Base-by-base conservation (phyloP, 164 flowering plant species). In the Amborella trichopoda region DNA sequence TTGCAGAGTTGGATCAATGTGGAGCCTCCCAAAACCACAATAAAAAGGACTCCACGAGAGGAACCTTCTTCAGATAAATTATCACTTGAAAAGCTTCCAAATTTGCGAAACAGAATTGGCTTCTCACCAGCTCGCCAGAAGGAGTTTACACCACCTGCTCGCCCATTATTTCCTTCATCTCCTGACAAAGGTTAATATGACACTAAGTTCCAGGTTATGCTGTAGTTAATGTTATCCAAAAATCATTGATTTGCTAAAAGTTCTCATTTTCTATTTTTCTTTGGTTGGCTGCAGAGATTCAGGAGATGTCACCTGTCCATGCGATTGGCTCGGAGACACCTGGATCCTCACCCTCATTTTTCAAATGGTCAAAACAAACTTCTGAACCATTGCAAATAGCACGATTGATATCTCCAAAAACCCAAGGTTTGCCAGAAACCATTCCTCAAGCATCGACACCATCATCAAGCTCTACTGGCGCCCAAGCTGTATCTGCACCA, bases 1-100 rank as follows among this genome's bases (percentile, higher is more conserved):
- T 39, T 63, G 62, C 77, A 91, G 99, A 78, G 69, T 41, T 76
- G 74, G 88, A 74, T 77, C 40, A 69, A 66, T 49, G 78, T 68
- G 68, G 90, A 82, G 56, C 88, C 99, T 62, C 68, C 82, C 49
- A 87, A 76, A 61, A 80, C 94, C 52, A 84, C 82, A 55, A 75
- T 91, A 1, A 75, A 76, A 56, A 78, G 99, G 65, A 57, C 70
- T 53, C 54, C 72, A 59, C 78, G 56, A 52, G 83, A 76, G 49
- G 60, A 65, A 28, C 52, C 16, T 23, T 59, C 40, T 21, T 21
- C 34, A 32, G 56, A 46, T 26, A 62, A 54, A 41, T 68, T 73
- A 32, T 49, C 66, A 16, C 59, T 65, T 19, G 40, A 44, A 40
- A 44, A 55, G 28, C 40, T 30, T 26, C 28, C 45, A 52, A 59